Percentiles rank a stretch among this genome's conserved stretches.
phyloP scores from a whole-genome alignment of 116 monocot species.

The Thalassia testudinum region DNA sequence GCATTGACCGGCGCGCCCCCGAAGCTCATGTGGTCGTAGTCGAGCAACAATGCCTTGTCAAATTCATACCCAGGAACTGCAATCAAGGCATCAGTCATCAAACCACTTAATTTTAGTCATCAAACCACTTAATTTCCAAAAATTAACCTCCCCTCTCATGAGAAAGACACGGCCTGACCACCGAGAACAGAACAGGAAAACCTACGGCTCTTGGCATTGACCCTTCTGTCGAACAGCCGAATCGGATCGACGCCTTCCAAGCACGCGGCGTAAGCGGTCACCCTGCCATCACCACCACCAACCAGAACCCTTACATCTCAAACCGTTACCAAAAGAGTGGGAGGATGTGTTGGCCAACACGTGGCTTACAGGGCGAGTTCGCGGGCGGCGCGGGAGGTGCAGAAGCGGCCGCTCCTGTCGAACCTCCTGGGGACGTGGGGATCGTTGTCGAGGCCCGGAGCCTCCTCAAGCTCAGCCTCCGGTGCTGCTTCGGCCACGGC shows the following conservation, averaged over 20 bases:
- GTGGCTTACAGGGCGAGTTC: slow-evolving; percentile 87
- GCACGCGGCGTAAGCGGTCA: slow-evolving; percentile 86
- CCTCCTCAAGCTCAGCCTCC: slow-evolving; percentile 16
- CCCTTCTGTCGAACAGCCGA: slow-evolving; percentile 59
- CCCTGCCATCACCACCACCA: slow-evolving; percentile 16
- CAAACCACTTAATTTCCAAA: no score
- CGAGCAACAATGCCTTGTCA: slow-evolving; percentile 47
- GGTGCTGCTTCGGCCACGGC: slow-evolving; percentile 29
- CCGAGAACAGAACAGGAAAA: not conserved
- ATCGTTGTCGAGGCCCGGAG: slow-evolving; percentile 2
- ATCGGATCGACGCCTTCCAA: slow-evolving; percentile 89
- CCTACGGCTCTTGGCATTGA: slow-evolving; percentile 78
- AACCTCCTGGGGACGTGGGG: slow-evolving; percentile 13
- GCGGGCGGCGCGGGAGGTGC: slow-evolving; percentile 76
- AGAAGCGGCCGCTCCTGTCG: slow-evolving; percentile 74
- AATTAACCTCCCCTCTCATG: not conserved
- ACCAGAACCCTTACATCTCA: not conserved
- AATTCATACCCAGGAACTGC: slow-evolving; percentile 75
- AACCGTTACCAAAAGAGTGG: no score
- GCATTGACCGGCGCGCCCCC: slow-evolving; percentile 64
- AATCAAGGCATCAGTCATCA: not conserved
- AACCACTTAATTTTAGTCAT: no score
- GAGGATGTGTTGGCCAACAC: no score
- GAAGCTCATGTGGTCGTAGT: slow-evolving; percentile 94
- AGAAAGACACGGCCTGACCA: not conserved